Evolutionary conservation across 768 basidiomycete genomes (phyloP), one percentile per base, ranked within the genome.

Genomic region (Rhodocollybia butyracea): DNA sequence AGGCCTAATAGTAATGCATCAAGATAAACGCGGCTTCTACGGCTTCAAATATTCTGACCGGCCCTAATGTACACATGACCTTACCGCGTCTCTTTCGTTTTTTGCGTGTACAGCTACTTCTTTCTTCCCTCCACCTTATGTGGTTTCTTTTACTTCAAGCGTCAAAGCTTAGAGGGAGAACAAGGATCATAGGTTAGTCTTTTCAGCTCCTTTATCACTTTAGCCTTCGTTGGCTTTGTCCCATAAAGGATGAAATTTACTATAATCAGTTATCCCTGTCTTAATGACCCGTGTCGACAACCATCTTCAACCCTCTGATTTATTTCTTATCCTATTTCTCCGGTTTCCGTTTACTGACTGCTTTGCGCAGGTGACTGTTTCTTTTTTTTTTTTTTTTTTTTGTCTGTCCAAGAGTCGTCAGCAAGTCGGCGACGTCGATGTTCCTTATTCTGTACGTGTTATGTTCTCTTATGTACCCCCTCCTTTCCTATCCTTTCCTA

Each of bases 231-330:
- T 26, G 13, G 5, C 3, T 19, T 38, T 38, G 21, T 19, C 24
- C 15, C 32, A 12, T n/a, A 17, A 40, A 54, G 39, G 53, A 54
- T 54, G 53, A 54, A 19, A 15, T 46, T 34, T 32, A 17, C 22
- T 21, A 13, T 27, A 19, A 51, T 34, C 53, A 54, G 53, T 54
- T 54, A 54, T 54, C 53, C 53, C 53, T 54, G 53, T 54, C 53
- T 54, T 54, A 54, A 54, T 34, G 29, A 45, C 31, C 21, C 6
- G 11, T 50, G 53, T 54, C 53, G 53, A 54, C 32, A 46, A 15
- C 43, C 19, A 45, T 43, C 32, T 53, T 53, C 51, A 50, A 50
- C 48, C 48, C 34, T 53, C 51, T 53, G 51, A 53, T 53, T 29
- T 29, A 53, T 53, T 29, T 29, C 17, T 12, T 41, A 8, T 42